A percentile compares a stretch with the other conserved stretches of the same genome.
phyloP scores from a whole-genome alignment of 2,329 filamentous ascomycete species.

The Penicillium sp. region DNA sequence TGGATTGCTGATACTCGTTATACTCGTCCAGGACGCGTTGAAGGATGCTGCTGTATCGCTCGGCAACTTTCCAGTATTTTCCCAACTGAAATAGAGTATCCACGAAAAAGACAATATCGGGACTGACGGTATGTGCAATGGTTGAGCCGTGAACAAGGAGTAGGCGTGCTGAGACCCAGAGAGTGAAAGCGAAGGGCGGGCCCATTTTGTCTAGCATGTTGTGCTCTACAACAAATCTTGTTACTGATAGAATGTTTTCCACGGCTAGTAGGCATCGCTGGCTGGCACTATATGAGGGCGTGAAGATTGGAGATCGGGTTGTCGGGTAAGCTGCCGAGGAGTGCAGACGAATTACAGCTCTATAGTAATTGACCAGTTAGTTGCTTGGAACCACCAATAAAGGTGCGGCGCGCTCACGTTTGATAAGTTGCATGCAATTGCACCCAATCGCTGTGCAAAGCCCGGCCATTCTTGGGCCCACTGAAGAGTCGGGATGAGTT shows the following conservation, averaged over 20 bases:
- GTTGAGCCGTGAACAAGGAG: constrained; percentile 88
- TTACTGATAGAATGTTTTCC: constrained; percentile 74
- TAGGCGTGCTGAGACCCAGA: constrained; percentile 87
- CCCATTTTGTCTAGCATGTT: constrained; percentile 75
- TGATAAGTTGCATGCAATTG: constrained; percentile 91
- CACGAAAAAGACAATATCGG: constrained; percentile 77
- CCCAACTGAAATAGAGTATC: constrained; percentile 79
- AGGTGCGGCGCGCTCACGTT: constrained; percentile 53
- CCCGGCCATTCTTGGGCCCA: constrained; percentile 61
- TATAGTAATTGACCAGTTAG: constrained; percentile 31
- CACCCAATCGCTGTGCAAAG: constrained; percentile 77
- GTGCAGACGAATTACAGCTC: constrained; percentile 81
- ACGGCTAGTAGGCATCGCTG: constrained; percentile 81
- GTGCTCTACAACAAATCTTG: constrained; percentile 73
- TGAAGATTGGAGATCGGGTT: constrained; percentile 83
- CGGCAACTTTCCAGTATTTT: constrained; percentile 79
- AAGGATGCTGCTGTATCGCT: constrained; percentile 74
- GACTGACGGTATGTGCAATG: constrained; percentile 76
- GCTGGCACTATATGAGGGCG: constrained; percentile 78
- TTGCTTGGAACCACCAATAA: not conserved
- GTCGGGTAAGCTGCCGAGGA: constrained; percentile 92
- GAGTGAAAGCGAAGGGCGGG: constrained; percentile 84
- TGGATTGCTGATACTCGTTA: constrained; percentile 66
- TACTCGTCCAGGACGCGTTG: constrained; percentile 84
- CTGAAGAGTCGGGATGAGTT: constrained; percentile 78